A percentile compares a stretch with the other conserved stretches of the same genome.
Conservation (phyloP, 495 filamentous ascomycete genomes). For the Pyrenula aspistea region DNA sequence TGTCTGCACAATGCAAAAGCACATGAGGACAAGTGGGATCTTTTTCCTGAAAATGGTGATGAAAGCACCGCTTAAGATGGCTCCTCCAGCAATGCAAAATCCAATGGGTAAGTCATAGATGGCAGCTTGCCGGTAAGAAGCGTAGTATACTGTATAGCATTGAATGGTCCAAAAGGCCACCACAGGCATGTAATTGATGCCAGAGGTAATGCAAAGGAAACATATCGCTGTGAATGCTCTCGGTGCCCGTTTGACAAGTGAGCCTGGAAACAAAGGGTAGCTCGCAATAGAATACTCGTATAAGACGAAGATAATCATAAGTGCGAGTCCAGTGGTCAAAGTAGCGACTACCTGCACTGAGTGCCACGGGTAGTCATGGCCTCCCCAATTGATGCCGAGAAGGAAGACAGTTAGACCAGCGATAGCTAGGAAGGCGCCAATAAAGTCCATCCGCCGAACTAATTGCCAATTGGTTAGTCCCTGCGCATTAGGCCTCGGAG, state of each 20-base stretch:
- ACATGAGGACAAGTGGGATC: background rate
- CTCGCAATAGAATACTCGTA: background rate
- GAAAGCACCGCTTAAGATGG: background rate
- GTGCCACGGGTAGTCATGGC: background rate
- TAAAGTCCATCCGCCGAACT: background rate
- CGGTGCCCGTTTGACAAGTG: background rate
- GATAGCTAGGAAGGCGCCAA: background rate
- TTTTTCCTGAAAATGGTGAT: background rate
- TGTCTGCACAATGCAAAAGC: slow-evolving; percentile 1
- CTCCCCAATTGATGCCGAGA: slow-evolving; percentile 1
- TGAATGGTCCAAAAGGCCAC: slow-evolving; percentile 1
- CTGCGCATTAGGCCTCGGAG: background rate
- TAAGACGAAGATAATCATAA: background rate
- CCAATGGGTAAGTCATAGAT: background rate
- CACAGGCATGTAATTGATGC: slow-evolving; percentile 1
- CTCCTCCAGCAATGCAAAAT: slow-evolving; percentile 2
- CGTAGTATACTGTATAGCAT: background rate
- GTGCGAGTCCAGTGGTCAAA: background rate
- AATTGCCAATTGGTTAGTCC: background rate
- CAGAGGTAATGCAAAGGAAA: background rate
- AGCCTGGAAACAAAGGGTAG: slow-evolving; percentile 1
- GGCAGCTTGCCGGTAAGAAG: background rate
- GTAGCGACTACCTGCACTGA: background rate
- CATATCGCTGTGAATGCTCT: background rate
- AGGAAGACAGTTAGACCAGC: background rate